Evolutionary conservation across 1,284 basidiomycete species (phyloP).

Genomic region (Ganoderma meredithae): DNA sequence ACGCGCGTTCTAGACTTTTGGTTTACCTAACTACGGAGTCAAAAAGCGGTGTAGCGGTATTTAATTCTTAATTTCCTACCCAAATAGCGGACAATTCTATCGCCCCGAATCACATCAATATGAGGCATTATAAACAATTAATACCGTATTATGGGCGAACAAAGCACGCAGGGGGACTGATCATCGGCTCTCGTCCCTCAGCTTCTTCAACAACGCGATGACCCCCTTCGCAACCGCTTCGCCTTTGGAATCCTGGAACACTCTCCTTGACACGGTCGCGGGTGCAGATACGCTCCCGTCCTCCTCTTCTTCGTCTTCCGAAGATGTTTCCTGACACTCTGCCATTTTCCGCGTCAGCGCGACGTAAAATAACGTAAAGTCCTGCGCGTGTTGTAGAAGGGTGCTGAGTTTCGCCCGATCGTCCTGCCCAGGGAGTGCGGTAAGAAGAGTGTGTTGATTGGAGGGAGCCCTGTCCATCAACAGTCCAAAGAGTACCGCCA

Average conservation of each 20-base stretch:
- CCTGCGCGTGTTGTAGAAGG: conserved; percentile 60
- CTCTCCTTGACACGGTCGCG: conserved; percentile 23
- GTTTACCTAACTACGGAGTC: not conserved
- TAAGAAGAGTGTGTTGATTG: conserved; percentile 57
- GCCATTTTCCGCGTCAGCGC: conserved; percentile 44
- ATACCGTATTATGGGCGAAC: not conserved
- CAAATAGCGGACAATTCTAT: not conserved
- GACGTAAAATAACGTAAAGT: conserved; percentile 65
- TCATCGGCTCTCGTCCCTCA: conserved; percentile 31
- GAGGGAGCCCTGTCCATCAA: conserved; percentile 56
- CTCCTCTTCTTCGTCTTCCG: conserved; percentile 37
- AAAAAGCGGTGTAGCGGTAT: too few relatives aligned
- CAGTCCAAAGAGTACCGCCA: conserved; percentile 76
- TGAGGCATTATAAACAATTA: not conserved
- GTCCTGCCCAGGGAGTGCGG: conserved; percentile 47
- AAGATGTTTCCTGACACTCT: conserved; percentile 37
- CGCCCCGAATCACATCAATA: too few relatives aligned
- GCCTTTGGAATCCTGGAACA: conserved; percentile 46
- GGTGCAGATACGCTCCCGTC: conserved; percentile 33
- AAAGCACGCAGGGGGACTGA: not conserved
- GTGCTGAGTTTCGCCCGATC: conserved; percentile 48
- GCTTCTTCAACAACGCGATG: conserved; percentile 55
- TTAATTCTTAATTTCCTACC: too few relatives aligned
- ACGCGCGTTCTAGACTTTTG: conserved; percentile 10
- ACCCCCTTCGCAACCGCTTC: conserved; percentile 57